Percentiles rank a stretch among this genome's conserved stretches.
Conservation (phyloP, 345 rosid species). For the Eucalyptus grandis region DNA sequence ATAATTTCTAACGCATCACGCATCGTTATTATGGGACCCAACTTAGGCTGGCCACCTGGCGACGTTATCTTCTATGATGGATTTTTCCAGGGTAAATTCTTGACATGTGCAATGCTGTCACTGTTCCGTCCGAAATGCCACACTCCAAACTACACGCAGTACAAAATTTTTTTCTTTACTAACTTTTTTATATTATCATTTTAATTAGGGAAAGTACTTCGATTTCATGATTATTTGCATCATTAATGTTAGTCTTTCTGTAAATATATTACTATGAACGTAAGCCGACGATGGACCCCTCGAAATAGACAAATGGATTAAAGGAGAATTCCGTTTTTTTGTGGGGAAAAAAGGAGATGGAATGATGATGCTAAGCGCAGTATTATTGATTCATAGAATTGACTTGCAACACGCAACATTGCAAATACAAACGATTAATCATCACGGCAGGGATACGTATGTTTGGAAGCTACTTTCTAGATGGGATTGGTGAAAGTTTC, state of each 20-base stretch:
- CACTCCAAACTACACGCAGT: background rate
- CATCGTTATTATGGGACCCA: background rate
- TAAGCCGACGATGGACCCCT: background rate
- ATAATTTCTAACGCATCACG: background rate
- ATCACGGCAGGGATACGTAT: background rate
- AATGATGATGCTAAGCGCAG: background rate
- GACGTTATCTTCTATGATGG: background rate
- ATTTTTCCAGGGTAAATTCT: background rate
- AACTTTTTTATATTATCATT: background rate
- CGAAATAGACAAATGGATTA: background rate
- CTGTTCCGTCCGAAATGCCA: background rate
- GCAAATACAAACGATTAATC: background rate
- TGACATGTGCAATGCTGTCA: background rate
- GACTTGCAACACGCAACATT: background rate
- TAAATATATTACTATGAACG: background rate
- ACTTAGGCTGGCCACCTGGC: background rate
- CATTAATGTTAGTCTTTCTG: background rate
- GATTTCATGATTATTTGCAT: background rate
- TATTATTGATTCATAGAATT: background rate
- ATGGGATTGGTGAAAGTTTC: background rate
- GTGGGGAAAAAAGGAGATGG: background rate
- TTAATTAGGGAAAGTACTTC: background rate
- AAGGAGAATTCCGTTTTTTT: background rate
- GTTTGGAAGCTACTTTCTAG: background rate
- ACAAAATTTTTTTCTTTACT: background rate